Evolutionary conservation across 768 basidiomycete species (phyloP).

Genomic region (Macrolepiota fuliginosa): DNA sequence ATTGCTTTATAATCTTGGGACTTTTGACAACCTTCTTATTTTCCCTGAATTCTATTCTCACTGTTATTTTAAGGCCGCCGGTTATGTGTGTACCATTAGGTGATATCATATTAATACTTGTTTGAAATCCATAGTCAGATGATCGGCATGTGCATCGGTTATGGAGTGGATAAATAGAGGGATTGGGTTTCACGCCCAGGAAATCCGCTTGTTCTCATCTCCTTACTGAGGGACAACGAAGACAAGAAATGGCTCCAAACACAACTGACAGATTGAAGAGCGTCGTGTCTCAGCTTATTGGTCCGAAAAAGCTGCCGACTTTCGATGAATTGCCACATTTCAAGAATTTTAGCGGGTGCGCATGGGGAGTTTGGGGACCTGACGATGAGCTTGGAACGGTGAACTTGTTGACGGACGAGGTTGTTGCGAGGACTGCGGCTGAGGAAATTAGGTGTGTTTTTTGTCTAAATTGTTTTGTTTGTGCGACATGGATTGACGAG

Average conservation of each 20-base stretch:
- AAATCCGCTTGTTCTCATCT: background rate
- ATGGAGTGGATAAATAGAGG: background rate
- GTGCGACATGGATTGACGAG: background rate
- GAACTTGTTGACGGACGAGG: slow-evolving; percentile 59
- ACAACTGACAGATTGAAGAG: slow-evolving; percentile 22
- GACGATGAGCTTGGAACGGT: slow-evolving; percentile 67
- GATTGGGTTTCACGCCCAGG: background rate
- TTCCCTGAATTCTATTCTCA: background rate
- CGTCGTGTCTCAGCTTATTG: slow-evolving; percentile 26
- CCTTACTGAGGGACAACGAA: background rate
- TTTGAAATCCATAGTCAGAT: background rate
- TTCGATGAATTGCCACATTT: slow-evolving; percentile 40
- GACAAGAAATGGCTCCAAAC: slow-evolving; percentile 23
- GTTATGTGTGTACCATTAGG: slow-evolving; percentile 2
- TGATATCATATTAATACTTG: background rate
- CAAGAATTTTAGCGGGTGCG: slow-evolving; percentile 60
- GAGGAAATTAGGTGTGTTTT: slow-evolving; percentile 49
- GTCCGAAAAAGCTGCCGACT: slow-evolving; percentile 22
- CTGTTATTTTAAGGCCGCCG: background rate
- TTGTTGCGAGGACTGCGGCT: slow-evolving; percentile 54
- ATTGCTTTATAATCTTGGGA: background rate
- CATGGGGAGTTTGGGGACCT: slow-evolving; percentile 67
- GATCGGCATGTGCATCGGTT: background rate
- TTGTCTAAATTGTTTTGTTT: background rate
- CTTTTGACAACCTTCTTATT: background rate